phyloP scores from a whole-genome alignment of 495 filamentous ascomycete genomes.

The Cryomyces antarcticus region DNA sequence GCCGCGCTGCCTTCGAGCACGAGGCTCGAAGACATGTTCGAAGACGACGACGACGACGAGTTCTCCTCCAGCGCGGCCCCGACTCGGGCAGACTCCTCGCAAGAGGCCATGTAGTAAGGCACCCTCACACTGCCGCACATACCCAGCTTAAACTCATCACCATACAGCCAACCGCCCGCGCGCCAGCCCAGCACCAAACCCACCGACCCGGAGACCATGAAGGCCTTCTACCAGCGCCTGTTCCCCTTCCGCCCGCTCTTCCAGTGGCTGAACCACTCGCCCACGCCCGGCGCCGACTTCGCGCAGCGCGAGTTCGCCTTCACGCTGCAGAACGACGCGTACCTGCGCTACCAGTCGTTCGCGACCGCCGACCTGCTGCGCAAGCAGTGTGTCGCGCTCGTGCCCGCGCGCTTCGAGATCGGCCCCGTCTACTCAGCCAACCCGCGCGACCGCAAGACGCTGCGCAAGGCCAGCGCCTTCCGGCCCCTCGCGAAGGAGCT shows the following conservation, averaged over 20 bases:
- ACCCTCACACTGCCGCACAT: background rate
- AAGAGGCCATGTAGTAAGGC: constrained; percentile 20
- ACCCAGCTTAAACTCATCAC: background rate
- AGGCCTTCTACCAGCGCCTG: constrained; percentile 82
- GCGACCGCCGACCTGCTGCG: constrained; percentile 72
- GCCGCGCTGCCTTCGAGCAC: background rate
- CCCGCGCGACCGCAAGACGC: constrained; percentile 76
- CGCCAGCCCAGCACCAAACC: constrained; percentile 15
- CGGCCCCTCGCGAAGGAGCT: constrained; percentile 71
- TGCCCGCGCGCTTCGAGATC: constrained; percentile 91
- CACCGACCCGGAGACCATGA: constrained; percentile 65
- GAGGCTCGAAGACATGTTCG: constrained; percentile 65
- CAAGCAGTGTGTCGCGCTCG: constrained; percentile 69
- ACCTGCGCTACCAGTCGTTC: constrained; percentile 84
- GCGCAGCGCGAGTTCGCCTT: constrained; percentile 88
- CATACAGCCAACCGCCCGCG: constrained; percentile 8
- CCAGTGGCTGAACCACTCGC: constrained; percentile 94
- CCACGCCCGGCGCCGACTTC: constrained; percentile 70
- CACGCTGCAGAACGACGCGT: constrained; percentile 72
- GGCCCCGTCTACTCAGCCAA: constrained; percentile 87
- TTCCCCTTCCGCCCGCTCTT: constrained; percentile 92
- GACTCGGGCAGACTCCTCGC: constrained; percentile 25
- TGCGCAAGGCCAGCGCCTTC: constrained; percentile 54
- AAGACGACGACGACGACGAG: constrained; percentile 58
- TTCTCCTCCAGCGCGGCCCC: constrained; percentile 37